phyloP scores from a whole-genome alignment of 495 filamentous ascomycete species.

The Penicillium pancosmium region DNA sequence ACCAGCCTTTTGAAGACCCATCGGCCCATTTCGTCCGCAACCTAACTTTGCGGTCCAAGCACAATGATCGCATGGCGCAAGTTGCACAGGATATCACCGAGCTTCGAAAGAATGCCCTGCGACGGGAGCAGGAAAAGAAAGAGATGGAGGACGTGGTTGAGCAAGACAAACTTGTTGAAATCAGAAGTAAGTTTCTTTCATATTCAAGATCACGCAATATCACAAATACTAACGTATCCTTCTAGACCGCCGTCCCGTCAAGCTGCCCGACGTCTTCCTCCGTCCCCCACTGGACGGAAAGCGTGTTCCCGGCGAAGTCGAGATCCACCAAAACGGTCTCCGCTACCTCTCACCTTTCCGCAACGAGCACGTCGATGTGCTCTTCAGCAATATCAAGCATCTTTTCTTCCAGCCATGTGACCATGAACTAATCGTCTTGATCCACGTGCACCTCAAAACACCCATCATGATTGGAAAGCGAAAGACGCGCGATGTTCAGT shows the following conservation, averaged over 20 bases:
- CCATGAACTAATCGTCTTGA: constrained; percentile 95
- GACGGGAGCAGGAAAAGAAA: constrained; percentile 97
- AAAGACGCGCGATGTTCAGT: constrained; percentile 98
- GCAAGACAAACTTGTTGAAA: constrained; percentile 93
- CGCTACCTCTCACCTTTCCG: constrained; percentile 89
- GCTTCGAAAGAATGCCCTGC: constrained; percentile 85
- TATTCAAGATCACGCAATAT: neutral
- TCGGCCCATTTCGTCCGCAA: constrained; percentile 94
- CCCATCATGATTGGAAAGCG: constrained; percentile 98
- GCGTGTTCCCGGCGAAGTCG: constrained; percentile 89
- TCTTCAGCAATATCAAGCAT: constrained; percentile 98
- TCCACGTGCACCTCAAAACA: constrained; percentile 96
- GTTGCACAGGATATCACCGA: constrained; percentile 90
- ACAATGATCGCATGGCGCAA: constrained; percentile 82
- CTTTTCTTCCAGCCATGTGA: constrained; percentile 98
- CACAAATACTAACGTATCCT: constrained; percentile 8
- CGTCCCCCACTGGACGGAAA: constrained; percentile 95
- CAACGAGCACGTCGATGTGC: constrained; percentile 83
- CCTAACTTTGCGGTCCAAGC: constrained; percentile 88
- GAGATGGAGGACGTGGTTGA: constrained; percentile 99
- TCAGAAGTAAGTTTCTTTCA: constrained; percentile 64
- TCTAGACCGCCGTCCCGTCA: constrained; percentile 80
- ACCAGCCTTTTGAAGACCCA: constrained; percentile 96
- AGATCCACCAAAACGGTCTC: constrained; percentile 98
- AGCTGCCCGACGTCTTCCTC: constrained; percentile 88